A percentile compares a stretch with the other conserved stretches of the same genome.
Conservation (phyloP, 169 alveolate species). For the Cyclospora cayetanensis region DNA sequence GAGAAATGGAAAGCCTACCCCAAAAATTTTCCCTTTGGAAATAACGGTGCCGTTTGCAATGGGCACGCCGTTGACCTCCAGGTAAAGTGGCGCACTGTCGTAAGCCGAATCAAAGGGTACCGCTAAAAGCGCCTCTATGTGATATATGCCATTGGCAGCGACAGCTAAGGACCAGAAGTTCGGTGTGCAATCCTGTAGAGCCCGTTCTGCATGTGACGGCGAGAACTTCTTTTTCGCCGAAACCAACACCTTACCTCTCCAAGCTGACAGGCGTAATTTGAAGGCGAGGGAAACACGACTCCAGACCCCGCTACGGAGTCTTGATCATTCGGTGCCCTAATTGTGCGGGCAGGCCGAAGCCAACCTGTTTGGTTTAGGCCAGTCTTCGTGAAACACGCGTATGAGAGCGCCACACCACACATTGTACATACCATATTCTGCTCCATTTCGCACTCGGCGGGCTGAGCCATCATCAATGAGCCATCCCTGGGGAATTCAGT, state of each 20-base stretch:
- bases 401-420: background rate
- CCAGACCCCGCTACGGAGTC: slow-evolving; percentile 38
- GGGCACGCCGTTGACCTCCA: slow-evolving; percentile 62
- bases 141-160: slow-evolving; percentile 49
- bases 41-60: slow-evolving; percentile 17
- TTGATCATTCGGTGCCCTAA: background rate
- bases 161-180: slow-evolving; percentile 67
- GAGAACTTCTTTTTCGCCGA: background rate
- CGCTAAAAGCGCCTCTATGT: slow-evolving; percentile 55
- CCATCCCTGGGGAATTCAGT: background rate
- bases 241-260: background rate
- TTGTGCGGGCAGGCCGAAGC: slow-evolving; percentile 62
- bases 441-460: background rate
- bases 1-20: background rate
- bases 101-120: slow-evolving; percentile 37
- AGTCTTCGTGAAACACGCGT: too few species aligned
- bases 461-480: slow-evolving; percentile 16
- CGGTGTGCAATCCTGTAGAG: slow-evolving; percentile 42
- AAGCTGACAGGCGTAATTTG: background rate
- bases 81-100: slow-evolving; percentile 2
- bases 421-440: background rate
- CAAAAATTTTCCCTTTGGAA: slow-evolving; percentile 33
- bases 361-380: slow-evolving; percentile 1
- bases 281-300: slow-evolving; percentile 35
- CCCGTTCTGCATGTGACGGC: background rate